phyloP scores from a whole-genome alignment of 371 early-diverging fungal genomes.

The Choanephora cucurbitarum region DNA sequence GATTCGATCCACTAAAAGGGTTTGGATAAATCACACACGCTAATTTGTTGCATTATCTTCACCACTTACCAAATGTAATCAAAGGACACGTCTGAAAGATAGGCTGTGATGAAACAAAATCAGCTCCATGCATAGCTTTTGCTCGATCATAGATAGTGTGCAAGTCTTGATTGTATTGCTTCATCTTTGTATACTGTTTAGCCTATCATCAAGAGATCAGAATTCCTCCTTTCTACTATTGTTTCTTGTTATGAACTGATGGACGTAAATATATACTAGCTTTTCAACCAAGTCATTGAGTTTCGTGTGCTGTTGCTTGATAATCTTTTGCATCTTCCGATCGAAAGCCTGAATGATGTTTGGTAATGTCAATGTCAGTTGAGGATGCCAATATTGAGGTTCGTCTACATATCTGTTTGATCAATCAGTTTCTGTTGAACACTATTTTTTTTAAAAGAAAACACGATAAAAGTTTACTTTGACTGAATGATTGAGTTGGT shows the following conservation, averaged over 20 bases:
- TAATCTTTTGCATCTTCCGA: constrained; percentile 27
- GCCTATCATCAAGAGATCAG: constrained; percentile 18
- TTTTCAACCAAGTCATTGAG: constrained; percentile 26
- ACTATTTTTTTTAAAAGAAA: too few species aligned
- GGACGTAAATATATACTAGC: constrained; percentile 23
- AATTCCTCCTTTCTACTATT: too few species aligned
- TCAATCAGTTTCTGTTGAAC: not conserved
- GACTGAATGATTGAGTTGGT: constrained; percentile 45
- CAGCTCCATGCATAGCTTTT: constrained; percentile 16
- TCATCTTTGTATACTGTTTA: constrained; percentile 44
- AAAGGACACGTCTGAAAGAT: constrained; percentile 43
- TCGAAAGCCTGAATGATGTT: constrained; percentile 38
- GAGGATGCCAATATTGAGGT: constrained; percentile 49
- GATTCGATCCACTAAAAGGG: constrained; percentile 26
- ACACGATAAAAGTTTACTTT: constrained; percentile 26
- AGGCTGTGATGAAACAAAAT: constrained; percentile 17
- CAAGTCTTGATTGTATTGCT: constrained; percentile 24
- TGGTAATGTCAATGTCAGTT: constrained; percentile 27
- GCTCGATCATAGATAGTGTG: constrained; percentile 20
- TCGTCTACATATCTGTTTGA: constrained; percentile 41
- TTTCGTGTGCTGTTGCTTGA: constrained; percentile 25
- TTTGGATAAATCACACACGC: too few species aligned
- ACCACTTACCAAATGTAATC: constrained; percentile 29
- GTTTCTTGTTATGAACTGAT: too few species aligned
- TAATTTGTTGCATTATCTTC: too few species aligned